These are phyloP conservation scores for Pisolithus microcarpus DNA, from an alignment of 768 basidiomycete genomes.

Conservation along the genomic window DNA sequence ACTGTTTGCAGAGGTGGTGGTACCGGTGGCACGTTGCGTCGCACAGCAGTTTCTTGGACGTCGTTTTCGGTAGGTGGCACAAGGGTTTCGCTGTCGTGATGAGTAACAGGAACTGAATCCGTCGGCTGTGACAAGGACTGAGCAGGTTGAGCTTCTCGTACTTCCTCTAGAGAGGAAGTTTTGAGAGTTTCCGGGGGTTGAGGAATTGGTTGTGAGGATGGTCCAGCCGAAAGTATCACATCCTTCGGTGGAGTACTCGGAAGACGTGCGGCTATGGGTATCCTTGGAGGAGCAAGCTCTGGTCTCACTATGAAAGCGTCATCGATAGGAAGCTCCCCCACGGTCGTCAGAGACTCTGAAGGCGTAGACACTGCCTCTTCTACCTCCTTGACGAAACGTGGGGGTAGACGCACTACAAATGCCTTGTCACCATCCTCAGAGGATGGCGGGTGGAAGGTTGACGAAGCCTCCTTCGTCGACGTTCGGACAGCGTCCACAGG, in stretches of 20 bases:
- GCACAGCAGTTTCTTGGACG: constrained; percentile 15
- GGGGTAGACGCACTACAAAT: constrained; percentile 52
- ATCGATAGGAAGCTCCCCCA: constrained; percentile 38
- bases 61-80: constrained; percentile 25
- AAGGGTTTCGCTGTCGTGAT: constrained; percentile 20
- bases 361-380: background rate
- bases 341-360: constrained; percentile 16
- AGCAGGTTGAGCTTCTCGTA: constrained; percentile 5
- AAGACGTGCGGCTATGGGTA: constrained; percentile 21
- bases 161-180: background rate
- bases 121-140: constrained; percentile 5
- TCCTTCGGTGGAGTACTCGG: constrained; percentile 17
- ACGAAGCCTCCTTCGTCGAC: constrained; percentile 9
- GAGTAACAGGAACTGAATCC: constrained; percentile 20
- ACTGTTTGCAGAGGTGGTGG: constrained; percentile 40
- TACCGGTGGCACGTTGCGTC: constrained; percentile 29
- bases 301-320: constrained; percentile 56
- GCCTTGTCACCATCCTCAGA: constrained; percentile 40
- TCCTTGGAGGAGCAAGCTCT: constrained; percentile 30
- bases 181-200: background rate
- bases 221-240: background rate
- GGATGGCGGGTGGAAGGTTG: constrained; percentile 16
- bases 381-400: constrained; percentile 29
- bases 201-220: constrained; percentile 4
- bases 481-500: constrained; percentile 9